Evolutionary conservation across 176 grass and related monocot species (phyloP).

Genomic region (Microstegium vimineum): DNA sequence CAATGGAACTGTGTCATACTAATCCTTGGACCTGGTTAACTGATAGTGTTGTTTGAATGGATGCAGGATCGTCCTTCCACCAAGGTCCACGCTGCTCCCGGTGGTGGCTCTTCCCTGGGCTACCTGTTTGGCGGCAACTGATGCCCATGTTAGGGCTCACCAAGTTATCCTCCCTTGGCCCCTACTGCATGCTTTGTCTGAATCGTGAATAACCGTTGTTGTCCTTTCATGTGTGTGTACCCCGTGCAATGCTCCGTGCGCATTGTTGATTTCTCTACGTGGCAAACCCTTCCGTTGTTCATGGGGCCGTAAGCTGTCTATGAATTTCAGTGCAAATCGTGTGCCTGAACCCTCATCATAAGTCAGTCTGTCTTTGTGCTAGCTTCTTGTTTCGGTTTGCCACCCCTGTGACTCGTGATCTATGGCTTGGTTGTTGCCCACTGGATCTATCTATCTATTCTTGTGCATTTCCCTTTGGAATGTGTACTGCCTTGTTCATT

Average conservation of each 20-base stretch:
- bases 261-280: background rate
- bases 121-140: conserved; percentile 66
- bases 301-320: background rate
- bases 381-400: background rate
- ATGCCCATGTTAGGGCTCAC: background rate
- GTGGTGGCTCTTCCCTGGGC: conserved; percentile 60
- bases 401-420: background rate
- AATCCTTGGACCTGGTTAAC: background rate
- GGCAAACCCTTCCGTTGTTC: background rate
- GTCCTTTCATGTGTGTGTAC: conserved; percentile 1
- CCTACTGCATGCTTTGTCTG: background rate
- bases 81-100: conserved; percentile 56
- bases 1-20: background rate
- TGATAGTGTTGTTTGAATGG: background rate
- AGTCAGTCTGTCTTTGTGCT: background rate
- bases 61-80: conserved; percentile 62
- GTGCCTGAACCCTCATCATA: conserved; percentile 17
- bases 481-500: background rate
- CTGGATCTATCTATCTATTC: background rate
- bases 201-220: conserved; percentile 19
- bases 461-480: background rate
- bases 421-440: background rate
- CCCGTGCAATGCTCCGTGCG: background rate
- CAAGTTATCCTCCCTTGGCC: background rate
- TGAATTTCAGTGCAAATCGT: conserved; percentile 29